Base-by-base conservation (phyloP, 805 yeast genomes). In the Cyberlindnera mycetangii region DNA sequence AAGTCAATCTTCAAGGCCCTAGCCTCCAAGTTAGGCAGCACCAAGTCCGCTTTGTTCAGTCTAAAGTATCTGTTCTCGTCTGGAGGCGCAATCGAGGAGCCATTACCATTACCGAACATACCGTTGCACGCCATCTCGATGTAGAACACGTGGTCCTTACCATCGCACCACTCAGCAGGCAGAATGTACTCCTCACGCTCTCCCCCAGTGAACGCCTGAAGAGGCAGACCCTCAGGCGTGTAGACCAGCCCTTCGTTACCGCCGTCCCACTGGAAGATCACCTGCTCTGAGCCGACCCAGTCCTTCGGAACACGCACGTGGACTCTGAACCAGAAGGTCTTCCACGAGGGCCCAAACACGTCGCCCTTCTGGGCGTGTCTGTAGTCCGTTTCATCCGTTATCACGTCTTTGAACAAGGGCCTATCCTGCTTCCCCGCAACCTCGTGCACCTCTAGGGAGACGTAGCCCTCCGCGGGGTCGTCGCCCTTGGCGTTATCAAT, bases 271-370 rank as follows among this genome's bases (percentile, higher is more conserved):
- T 88, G 83, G 47, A 87, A 76, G 42, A 83, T 68, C 32, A 88
- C 74, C 46, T 71, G 73, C 11, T 59, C 55, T 14, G 72, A 70
- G 18, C 70, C 60, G 9, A 67, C 53, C 72, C 76, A 68, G 3
- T 71, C 61, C 14, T 69, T 53, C 0, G 96, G 96, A 5, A 92
- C 69, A n/a, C 70, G 68, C 46, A 87, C 65, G 12, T 72, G 66
- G 17, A 92, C 67, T 53, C 79, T 76, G 66, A 93, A 89, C 99
- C 99, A 92, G 52, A 89, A 95, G 1, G 98, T 85, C 47, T 92
- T 83, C 99, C 99, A 92, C 12, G 95, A 85, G 3, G 99, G 99
- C 0, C 98, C 97, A 62, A 86, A 89, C 8, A 72, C 67, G 53
- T 86, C 83, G 18, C 93, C 95, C 52, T 80, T 81, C 12, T 65